These are phyloP conservation scores for Pharus latifolius DNA, from an alignment of 176 grass and related monocot species.

Conservation along the genomic window DNA sequence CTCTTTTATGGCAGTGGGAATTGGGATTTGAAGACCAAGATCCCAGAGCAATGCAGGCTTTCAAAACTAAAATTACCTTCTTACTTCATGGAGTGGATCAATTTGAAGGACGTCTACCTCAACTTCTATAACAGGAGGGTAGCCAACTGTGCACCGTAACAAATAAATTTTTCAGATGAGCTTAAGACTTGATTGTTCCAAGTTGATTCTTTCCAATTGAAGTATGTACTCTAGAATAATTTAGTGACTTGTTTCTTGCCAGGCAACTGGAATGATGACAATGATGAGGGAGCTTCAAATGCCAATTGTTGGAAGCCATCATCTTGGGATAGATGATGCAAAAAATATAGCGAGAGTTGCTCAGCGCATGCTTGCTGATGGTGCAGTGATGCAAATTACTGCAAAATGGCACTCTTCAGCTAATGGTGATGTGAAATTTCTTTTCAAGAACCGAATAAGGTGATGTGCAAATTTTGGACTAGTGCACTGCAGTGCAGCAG, in stretches of 20 bases:
- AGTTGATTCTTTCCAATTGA: background rate
- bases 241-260: background rate
- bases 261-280: slow-evolving; percentile 91
- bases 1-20: slow-evolving; percentile 55
- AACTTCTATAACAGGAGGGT: slow-evolving; percentile 88
- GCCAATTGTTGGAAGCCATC: slow-evolving; percentile 57
- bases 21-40: slow-evolving; percentile 95
- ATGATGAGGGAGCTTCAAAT: slow-evolving; percentile 83
- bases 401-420: slow-evolving; percentile 44
- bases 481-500: no score
- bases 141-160: background rate
- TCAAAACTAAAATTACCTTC: slow-evolving; percentile 63
- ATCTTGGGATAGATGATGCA: slow-evolving; percentile 84
- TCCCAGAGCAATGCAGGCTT: slow-evolving; percentile 82
- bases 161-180: background rate
- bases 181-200: background rate
- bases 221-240: background rate
- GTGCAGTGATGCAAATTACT: slow-evolving; percentile 58
- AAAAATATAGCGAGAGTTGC: slow-evolving; percentile 82
- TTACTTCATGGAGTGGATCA: slow-evolving; percentile 94
- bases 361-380: slow-evolving; percentile 71
- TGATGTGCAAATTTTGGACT: background rate
- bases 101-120: slow-evolving; percentile 83
- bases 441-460: slow-evolving; percentile 61
- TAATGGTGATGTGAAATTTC: slow-evolving; percentile 46